Evolutionary conservation across 2,329 filamentous ascomycete genomes (phyloP).

Genomic region (Botryosphaeria agaves): DNA sequence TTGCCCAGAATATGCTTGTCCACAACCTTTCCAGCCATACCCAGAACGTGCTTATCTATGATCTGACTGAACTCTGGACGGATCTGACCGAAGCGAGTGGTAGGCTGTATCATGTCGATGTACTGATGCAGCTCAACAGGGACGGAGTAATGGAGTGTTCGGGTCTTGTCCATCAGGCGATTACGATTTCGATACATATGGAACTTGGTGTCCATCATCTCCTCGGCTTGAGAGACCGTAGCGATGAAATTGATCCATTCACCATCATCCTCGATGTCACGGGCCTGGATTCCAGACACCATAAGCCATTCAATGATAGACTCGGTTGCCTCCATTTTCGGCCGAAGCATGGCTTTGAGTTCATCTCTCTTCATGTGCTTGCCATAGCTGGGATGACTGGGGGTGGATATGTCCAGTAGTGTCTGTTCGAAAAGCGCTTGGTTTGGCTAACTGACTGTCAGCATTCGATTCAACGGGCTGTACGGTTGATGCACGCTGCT

Average conservation of each 20-base stretch:
- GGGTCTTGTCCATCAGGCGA: constrained; percentile 27
- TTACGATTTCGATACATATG: constrained; percentile 33
- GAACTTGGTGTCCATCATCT: constrained; percentile 40
- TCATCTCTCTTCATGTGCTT: constrained; percentile 44
- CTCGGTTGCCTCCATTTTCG: constrained; percentile 28
- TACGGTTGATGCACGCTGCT: no score
- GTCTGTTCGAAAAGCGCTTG: constrained; percentile 36
- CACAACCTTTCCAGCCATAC: no score
- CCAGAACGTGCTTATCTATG: constrained; percentile 6
- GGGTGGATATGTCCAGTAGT: constrained; percentile 44
- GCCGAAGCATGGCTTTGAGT: constrained; percentile 35
- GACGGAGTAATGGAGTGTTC: constrained; percentile 43
- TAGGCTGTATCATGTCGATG: constrained; percentile 43
- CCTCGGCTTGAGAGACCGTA: constrained; percentile 33
- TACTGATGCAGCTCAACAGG: constrained; percentile 35
- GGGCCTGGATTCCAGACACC: constrained; percentile 27
- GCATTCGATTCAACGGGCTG: not conserved
- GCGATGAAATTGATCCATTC: constrained; percentile 46
- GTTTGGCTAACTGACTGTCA: constrained; percentile 22
- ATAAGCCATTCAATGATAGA: constrained; percentile 39
- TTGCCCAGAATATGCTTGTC: constrained; percentile 5
- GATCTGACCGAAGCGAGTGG: constrained; percentile 38
- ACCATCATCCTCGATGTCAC: constrained; percentile 31
- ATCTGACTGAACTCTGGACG: constrained; percentile 7
- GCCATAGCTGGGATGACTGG: constrained; percentile 40